Evolutionary conservation across 768 basidiomycete genomes (phyloP).

Genomic region (Tulasnella sp.): DNA sequence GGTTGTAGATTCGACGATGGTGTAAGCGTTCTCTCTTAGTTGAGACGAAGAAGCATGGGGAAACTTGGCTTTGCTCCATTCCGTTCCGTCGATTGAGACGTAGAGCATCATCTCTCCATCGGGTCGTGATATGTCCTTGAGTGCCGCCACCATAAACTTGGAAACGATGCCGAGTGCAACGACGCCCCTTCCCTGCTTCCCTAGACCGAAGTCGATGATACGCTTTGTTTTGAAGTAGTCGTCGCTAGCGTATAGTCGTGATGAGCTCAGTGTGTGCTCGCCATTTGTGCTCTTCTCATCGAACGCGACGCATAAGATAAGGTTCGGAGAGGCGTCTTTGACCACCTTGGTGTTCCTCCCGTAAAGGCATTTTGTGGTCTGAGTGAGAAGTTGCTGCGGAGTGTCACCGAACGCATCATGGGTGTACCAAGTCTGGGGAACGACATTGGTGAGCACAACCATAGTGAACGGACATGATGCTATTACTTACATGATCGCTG

Average conservation of each 20-base stretch:
- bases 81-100: constrained; percentile 74
- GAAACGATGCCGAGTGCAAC: constrained; percentile 88
- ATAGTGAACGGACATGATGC: neutral
- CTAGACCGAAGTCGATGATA: constrained; percentile 78
- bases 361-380: constrained; percentile 79
- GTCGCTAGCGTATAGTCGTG: constrained; percentile 73
- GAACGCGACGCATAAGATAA: constrained; percentile 88
- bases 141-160: constrained; percentile 87
- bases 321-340: constrained; percentile 64
- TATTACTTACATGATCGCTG: constrained; percentile 61
- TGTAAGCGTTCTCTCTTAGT: constrained; percentile 89
- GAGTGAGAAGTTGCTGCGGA: constrained; percentile 55
- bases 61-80: constrained; percentile 87
- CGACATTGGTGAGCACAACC: neutral
- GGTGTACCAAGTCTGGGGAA: constrained; percentile 77
- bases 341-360: constrained; percentile 84
- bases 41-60: constrained; percentile 79
- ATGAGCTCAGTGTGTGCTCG: constrained; percentile 50
- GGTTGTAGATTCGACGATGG: constrained; percentile 88
- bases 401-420: constrained; percentile 69
- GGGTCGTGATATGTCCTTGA: constrained; percentile 56
- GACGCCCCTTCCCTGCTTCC: constrained; percentile 82
- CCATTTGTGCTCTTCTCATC: constrained; percentile 51
- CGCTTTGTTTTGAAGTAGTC: constrained; percentile 73
- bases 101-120: constrained; percentile 78